Percentiles rank a stretch among this genome's conserved stretches.
These are phyloP conservation scores for Magnusiomyces suaveolens DNA, from an alignment of 1,139 yeast genomes.

Conservation along the genomic window DNA sequence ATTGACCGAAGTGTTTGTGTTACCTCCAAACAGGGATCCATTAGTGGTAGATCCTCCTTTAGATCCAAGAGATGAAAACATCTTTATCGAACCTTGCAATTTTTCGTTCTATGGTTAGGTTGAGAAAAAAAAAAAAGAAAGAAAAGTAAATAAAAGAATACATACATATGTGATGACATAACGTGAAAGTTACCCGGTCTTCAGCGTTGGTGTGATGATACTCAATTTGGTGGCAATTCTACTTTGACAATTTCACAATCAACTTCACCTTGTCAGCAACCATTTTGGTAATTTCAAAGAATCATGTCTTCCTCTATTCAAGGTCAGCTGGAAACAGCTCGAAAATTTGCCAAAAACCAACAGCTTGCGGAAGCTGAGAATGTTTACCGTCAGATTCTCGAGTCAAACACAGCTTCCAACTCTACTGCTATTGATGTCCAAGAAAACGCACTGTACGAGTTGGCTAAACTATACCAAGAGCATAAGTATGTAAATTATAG, in stretches of 20 bases:
- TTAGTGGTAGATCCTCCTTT: not conserved
- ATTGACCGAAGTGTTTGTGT: not conserved
- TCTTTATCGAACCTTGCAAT: no score
- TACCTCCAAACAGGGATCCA: not conserved
- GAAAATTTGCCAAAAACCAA: conserved; percentile 43
- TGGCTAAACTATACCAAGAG: conserved; percentile 30
- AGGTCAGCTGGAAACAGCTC: conserved; percentile 41
- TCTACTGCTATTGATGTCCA: conserved; percentile 34
- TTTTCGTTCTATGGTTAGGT: no score
- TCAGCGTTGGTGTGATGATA: not conserved
- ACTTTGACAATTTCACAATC: not conserved
- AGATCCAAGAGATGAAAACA: no score
- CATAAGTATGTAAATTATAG: conserved; percentile 18
- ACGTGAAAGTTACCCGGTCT: no score
- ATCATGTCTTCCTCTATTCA: not conserved
- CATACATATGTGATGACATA: no score
- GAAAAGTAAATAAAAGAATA: no score
- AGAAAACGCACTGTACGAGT: conserved; percentile 30
- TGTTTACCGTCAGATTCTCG: conserved; percentile 40
- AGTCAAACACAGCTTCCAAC: conserved; percentile 31
- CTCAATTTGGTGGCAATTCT: not conserved
- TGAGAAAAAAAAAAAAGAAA: no score
- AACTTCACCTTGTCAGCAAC: not conserved
- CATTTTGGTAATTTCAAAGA: not conserved
- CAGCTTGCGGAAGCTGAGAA: conserved; percentile 49